phyloP scores from a whole-genome alignment of 148 eudicot genomes.

The Bassia scoparia region DNA sequence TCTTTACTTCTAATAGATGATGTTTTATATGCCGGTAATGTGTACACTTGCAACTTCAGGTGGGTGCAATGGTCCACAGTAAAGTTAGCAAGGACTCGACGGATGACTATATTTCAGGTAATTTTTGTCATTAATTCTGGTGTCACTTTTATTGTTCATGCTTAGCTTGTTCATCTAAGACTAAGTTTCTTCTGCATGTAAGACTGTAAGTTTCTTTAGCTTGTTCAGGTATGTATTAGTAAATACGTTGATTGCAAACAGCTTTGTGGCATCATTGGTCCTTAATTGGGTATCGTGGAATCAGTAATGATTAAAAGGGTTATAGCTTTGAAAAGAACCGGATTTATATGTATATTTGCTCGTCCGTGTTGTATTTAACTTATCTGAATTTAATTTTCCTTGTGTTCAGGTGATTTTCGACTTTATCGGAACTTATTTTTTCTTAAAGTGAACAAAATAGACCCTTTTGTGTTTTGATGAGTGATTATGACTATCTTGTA shows the following conservation, averaged over 20 bases:
- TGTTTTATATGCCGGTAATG: neutral
- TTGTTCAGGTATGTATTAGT: neutral
- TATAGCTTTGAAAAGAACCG: neutral
- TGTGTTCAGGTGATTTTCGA: no score
- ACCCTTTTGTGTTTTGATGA: no score
- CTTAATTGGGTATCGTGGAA: neutral
- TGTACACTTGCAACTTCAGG: conserved; percentile 8
- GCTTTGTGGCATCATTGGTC: no score
- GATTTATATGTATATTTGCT: neutral
- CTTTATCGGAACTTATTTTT: no score
- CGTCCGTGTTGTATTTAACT: no score
- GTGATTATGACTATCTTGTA: no score
- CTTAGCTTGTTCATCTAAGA: neutral
- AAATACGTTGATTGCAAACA: neutral
- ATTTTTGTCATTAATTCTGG: neutral
- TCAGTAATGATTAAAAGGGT: neutral
- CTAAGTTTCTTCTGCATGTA: neutral
- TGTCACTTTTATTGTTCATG: neutral
- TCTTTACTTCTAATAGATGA: neutral
- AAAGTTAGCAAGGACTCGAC: conserved; percentile 16
- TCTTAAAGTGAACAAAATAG: no score
- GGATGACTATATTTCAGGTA: conserved; percentile 15
- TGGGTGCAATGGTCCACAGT: conserved; percentile 16
- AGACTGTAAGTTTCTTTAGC: neutral
- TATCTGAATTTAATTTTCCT: no score